These are phyloP conservation scores for Dentipellis fragilis DNA, from an alignment of 768 basidiomycete genomes.

Conservation along the genomic window DNA sequence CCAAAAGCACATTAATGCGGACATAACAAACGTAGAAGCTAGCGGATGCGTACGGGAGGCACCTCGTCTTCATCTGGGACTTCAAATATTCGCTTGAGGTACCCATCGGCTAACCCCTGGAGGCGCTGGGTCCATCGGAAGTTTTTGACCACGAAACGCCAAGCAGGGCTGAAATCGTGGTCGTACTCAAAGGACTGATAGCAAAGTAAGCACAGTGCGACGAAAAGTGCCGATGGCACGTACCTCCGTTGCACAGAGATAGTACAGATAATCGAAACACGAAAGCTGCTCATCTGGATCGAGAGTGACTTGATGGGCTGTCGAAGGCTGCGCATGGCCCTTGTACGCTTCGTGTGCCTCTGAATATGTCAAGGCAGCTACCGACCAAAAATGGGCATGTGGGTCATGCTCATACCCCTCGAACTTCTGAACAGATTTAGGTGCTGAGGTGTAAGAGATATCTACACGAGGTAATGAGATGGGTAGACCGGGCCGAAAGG, in stretches of 20 bases:
- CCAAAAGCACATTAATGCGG: neutral
- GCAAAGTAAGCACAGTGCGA: constrained; percentile 1
- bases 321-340: constrained; percentile 18
- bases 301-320: constrained; percentile 15
- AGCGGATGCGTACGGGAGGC: constrained; percentile 21
- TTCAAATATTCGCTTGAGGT: constrained; percentile 21
- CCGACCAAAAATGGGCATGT: constrained; percentile 22
- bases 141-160: constrained; percentile 25
- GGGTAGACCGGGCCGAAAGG: neutral
- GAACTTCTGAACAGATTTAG: constrained; percentile 21
- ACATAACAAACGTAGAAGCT: neutral
- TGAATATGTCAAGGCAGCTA: constrained; percentile 24
- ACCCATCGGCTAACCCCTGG: constrained; percentile 20
- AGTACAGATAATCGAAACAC: constrained; percentile 34
- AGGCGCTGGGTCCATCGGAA: constrained; percentile 24
- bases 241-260: constrained; percentile 23
- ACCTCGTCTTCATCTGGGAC: constrained; percentile 17
- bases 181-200: constrained; percentile 22
- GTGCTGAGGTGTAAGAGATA: constrained; percentile 27
- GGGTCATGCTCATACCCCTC: constrained; percentile 23
- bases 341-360: constrained; percentile 20
- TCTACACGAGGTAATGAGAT: constrained; percentile 16
- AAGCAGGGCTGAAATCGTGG: constrained; percentile 23
- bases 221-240: constrained; percentile 1
- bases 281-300: constrained; percentile 28